Conservation (phyloP, 345 rosid species). For the Eutrema japonicum region DNA sequence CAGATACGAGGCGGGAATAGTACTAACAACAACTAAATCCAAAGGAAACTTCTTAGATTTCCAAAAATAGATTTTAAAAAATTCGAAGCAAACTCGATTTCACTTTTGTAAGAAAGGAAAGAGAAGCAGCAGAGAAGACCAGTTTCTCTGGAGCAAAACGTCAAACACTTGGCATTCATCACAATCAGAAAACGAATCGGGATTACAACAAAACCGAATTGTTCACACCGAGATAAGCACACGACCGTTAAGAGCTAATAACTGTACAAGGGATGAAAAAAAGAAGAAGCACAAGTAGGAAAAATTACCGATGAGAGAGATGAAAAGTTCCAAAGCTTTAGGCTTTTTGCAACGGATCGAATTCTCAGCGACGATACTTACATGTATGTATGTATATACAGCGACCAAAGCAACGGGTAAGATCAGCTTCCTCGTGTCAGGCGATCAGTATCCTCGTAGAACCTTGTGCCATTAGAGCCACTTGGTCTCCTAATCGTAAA, state of each 20-base stretch:
- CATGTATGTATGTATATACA: background rate
- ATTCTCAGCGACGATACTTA: slow-evolving; percentile 2
- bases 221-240: background rate
- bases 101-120: background rate
- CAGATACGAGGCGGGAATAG: slow-evolving; percentile 1
- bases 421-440: slow-evolving; percentile 36
- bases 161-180: slow-evolving; percentile 23
- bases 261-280: background rate
- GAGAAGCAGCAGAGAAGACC: background rate
- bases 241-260: background rate
- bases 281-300: background rate
- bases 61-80: slow-evolving; percentile 3
- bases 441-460: slow-evolving; percentile 22
- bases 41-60: slow-evolving; percentile 7
- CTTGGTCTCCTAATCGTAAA: slow-evolving; percentile 35
- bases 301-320: slow-evolving; percentile 21
- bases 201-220: background rate
- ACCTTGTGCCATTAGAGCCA: slow-evolving; percentile 39
- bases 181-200: background rate
- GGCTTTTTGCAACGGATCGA: background rate
- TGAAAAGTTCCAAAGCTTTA: slow-evolving; percentile 9
- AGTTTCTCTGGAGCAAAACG: background rate
- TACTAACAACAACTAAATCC: background rate
- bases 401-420: slow-evolving; percentile 8
- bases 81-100: background rate